Evolutionary conservation across 164 flowering plant species (phyloP), one percentile per base, ranked within the genome.

Genomic region (Vitis labrusca): DNA sequence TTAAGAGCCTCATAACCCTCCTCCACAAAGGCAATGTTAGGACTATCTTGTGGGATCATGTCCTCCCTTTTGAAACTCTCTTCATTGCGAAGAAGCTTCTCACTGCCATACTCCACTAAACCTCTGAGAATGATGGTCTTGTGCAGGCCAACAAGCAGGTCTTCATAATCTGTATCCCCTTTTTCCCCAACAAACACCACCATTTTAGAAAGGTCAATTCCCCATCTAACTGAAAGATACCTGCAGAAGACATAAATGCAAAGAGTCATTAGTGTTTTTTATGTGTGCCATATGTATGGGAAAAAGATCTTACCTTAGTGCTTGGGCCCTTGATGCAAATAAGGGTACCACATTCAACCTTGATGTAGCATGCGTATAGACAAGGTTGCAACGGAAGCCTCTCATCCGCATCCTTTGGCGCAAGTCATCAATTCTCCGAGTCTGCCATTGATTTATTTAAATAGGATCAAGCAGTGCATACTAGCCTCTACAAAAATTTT

Each of bases 131-230:
- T 63, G 10, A 92, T 5, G 61, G 89, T 89, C 77, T 89, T 92
- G 77, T 86, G 91, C 50, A 85, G 81, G 50, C 98, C 98, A 8
- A 73, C 84, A 13, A 86, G 79, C 65, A 90, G 74, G 54, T 79
- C 81, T 65, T 92, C 94, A 63, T 82, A 80, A 53, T 92, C 96
- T 10, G 94, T 85, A 53, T 92, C 98, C 6, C 98, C 98, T 62
- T 57, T 81, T 52, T 85, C 93, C 8, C 96, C 96, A 27, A 85
- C 85, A 78, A 92, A 82, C 10, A 85, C 81, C 8, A 85, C 84
- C 73, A 85, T 64, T 57, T 88, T 84, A 49, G 92, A 79, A 3
- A 92, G 80, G 53, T 88, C 90, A 61, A 89, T 77, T 47, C 89
- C 92, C 98, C 96, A 91, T 50, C 82, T 73, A 9, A 91, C 69